These are phyloP conservation scores for Penicillium polonicum DNA, from an alignment of 2,329 filamentous ascomycete species.

Conservation along the genomic window DNA sequence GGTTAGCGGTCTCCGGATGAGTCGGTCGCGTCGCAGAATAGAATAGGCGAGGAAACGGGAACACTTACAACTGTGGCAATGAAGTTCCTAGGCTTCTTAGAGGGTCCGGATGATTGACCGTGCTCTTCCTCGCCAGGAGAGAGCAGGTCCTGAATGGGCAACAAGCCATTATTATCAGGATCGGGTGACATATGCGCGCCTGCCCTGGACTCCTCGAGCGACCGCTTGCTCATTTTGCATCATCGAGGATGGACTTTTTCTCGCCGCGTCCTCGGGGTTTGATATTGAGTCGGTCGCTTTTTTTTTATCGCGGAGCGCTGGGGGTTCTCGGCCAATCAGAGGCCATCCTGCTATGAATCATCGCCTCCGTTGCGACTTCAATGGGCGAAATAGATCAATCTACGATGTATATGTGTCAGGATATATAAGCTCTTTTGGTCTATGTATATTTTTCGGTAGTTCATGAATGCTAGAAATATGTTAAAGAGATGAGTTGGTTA, in stretches of 20 bases:
- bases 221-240: slow-evolving; percentile 42
- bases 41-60: not conserved
- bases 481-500: not conserved
- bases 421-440: not conserved
- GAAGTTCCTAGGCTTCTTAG: slow-evolving; percentile 40
- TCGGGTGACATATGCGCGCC: slow-evolving; percentile 23
- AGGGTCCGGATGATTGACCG: slow-evolving; percentile 20
- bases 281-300: slow-evolving; percentile 1
- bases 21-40: not conserved
- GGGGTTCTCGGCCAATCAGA: slow-evolving; percentile 10
- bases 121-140: slow-evolving; percentile 36
- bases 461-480: not conserved
- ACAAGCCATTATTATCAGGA: slow-evolving; percentile 26
- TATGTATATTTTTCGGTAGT: not conserved
- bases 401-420: not conserved
- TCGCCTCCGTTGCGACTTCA: slow-evolving; percentile 7
- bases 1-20: not conserved
- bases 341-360: slow-evolving; percentile 13
- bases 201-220: slow-evolving; percentile 33
- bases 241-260: slow-evolving; percentile 13
- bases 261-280: slow-evolving; percentile 1
- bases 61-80: slow-evolving; percentile 40
- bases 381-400: not conserved
- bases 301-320: slow-evolving; percentile 10
- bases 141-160: slow-evolving; percentile 37